phyloP scores from a whole-genome alignment of 208 protist species.

The Jaenimonas drosophilae region DNA sequence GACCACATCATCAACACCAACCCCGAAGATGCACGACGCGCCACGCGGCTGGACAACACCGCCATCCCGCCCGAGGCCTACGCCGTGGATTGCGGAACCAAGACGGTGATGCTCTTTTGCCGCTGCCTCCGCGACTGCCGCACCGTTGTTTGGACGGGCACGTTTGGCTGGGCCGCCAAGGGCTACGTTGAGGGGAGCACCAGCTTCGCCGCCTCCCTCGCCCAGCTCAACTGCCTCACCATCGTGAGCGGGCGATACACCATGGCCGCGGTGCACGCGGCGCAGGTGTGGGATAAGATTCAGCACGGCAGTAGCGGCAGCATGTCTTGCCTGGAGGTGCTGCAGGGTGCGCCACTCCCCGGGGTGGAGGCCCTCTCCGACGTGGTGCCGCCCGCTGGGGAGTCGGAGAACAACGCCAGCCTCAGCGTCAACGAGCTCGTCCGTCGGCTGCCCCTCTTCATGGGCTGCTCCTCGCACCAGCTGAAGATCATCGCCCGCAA shows the following conservation, averaged over 20 bases:
- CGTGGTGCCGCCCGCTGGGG: slow-evolving; percentile 12
- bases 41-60: slow-evolving; percentile 27
- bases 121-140: slow-evolving; percentile 70
- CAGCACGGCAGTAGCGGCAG: slow-evolving; percentile 97
- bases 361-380: slow-evolving; percentile 85
- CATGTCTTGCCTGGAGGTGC: slow-evolving; percentile 94
- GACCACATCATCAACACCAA: slow-evolving; percentile 92
- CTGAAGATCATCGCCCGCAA: slow-evolving; percentile 42
- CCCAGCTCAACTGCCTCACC: slow-evolving; percentile 26
- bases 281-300: slow-evolving; percentile 45
- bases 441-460: slow-evolving; percentile 57
- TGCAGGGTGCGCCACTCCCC: slow-evolving; percentile 92
- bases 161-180: slow-evolving; percentile 87
- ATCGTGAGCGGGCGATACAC: slow-evolving; percentile 59
- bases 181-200: slow-evolving; percentile 80
- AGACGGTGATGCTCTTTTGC: slow-evolving; percentile 72
- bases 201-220: slow-evolving; percentile 47
- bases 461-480: slow-evolving; percentile 63
- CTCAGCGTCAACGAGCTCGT: slow-evolving; percentile 54
- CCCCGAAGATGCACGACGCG: slow-evolving; percentile 6
- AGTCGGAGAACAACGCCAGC: slow-evolving; percentile 18
- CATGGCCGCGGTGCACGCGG: slow-evolving; percentile 15
- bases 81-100: slow-evolving; percentile 89
- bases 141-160: slow-evolving; percentile 93
- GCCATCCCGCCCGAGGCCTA: slow-evolving; percentile 53